Evolutionary conservation across 2,329 filamentous ascomycete species (phyloP).

Genomic region (Phaeoacremonium minimum): DNA sequence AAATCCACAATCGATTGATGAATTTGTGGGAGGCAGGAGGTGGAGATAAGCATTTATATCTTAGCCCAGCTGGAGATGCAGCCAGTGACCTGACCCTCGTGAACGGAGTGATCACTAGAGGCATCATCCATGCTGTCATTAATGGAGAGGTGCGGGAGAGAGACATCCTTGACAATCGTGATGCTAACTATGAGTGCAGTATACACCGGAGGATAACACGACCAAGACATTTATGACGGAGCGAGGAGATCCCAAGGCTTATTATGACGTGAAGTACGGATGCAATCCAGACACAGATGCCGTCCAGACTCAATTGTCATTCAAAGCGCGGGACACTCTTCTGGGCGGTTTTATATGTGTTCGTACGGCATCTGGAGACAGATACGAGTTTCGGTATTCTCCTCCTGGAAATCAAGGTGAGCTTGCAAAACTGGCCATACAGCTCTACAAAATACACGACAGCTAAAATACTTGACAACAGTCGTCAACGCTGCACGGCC

Average conservation of each 20-base stretch:
- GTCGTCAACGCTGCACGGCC: too few relatives aligned
- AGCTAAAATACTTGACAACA: too few relatives aligned
- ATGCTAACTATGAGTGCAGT: too few relatives aligned
- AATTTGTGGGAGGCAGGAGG: slow-evolving; percentile 32
- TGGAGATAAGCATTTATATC: slow-evolving; percentile 32
- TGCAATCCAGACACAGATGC: slow-evolving; percentile 35
- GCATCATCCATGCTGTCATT: slow-evolving; percentile 31
- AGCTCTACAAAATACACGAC: too few relatives aligned
- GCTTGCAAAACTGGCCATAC: too few relatives aligned
- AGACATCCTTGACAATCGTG: too few relatives aligned
- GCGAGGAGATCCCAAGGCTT: slow-evolving; percentile 33
- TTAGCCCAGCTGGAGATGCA: slow-evolving; percentile 28
- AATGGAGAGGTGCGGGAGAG: slow-evolving; percentile 36
- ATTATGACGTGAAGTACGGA: slow-evolving; percentile 33
- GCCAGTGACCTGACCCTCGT: slow-evolving; percentile 30
- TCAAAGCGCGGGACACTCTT: too few relatives aligned
- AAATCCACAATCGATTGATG: slow-evolving; percentile 29
- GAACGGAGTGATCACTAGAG: slow-evolving; percentile 28
- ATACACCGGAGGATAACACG: slow-evolving; percentile 40
- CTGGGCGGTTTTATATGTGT: too few relatives aligned
- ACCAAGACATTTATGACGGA: slow-evolving; percentile 44
- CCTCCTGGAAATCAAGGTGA: too few relatives aligned
- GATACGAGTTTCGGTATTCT: too few relatives aligned
- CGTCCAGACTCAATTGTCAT: slow-evolving; percentile 31
- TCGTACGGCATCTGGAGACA: too few relatives aligned